Conservation (phyloP, 2,329 filamentous ascomycete species). For the Botryotinia narcissicola region DNA sequence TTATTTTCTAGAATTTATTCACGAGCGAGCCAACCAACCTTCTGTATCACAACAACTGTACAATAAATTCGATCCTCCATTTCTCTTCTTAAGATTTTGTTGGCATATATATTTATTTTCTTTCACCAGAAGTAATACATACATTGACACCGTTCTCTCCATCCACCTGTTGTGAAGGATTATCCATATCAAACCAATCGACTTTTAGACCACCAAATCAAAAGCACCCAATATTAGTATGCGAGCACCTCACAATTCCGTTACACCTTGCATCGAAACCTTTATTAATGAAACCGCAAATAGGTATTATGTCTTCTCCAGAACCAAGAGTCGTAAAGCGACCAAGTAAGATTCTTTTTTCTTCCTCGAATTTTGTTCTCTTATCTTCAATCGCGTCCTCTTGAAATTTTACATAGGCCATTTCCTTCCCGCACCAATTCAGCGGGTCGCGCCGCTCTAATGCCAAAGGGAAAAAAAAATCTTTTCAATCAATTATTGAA, state of each 20-base stretch:
- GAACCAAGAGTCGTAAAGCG: conserved; percentile 34
- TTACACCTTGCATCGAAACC: background rate
- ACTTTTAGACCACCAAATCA: background rate
- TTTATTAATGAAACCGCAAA: conserved; percentile 21
- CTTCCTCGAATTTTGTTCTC: background rate
- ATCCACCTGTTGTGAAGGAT: background rate
- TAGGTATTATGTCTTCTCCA: conserved; percentile 29
- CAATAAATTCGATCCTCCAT: background rate
- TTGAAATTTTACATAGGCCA: background rate
- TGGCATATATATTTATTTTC: background rate
- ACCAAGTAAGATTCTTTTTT: conserved; percentile 34
- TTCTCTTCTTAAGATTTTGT: background rate
- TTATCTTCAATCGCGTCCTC: background rate
- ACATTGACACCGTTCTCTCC: background rate
- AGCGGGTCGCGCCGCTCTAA: conserved; percentile 13
- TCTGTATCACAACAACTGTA: background rate
- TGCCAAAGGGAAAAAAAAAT: background rate
- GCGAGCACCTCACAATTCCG: background rate
- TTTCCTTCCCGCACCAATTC: background rate
- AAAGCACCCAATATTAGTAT: conserved; percentile 1
- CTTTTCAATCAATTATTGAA: background rate
- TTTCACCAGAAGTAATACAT: background rate
- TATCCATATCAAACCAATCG: background rate
- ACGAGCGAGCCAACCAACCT: background rate
- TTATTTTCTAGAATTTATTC: background rate